Base-by-base conservation (phyloP, 1,139 yeast genomes). In the Pneumocystis sp. region DNA sequence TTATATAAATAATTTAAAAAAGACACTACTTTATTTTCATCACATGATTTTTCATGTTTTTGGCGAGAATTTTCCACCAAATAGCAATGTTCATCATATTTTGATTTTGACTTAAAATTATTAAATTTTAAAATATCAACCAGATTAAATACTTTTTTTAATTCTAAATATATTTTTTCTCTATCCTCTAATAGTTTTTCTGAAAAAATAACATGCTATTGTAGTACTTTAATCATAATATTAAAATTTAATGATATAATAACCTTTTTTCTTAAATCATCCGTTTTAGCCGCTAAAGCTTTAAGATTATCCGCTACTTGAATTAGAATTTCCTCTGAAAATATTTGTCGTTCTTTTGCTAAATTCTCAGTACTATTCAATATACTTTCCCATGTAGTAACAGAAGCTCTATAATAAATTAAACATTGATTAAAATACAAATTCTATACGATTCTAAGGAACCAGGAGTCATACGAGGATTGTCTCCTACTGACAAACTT, bases 331-430 rank as follows among this genome's bases (percentile, higher is more conserved):
- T 88, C 95, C 61, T 78, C 77, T n/a, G 87, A 80, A 63, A 91
- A 80, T 63, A 80, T 76, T 45, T 76, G 74, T 71, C 84, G 85
- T 72, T 89, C 96, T 65, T 81, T 83, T 39, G 96, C 87, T 62
- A 89, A 82, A 39, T 81, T 79, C 74, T 91, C 97, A 0, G 97
- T 89, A 73, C 89, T 95, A 5, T 89, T 82, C 68, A 93, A 79
- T 17, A 93, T 83, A 70, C 89, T 96, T 63, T 85, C 88, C 98
- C 98, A 93, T 3, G 96, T 83, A n/a, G 89, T 96, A 69, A 91
- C 77, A n/a, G 89, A 82, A 0, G 97, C 96, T 69, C 89, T 83
- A 61, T 5, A 56, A 21, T 42, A 2, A 21, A 25, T 37, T 39
- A 59, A 39, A 21, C 31, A 21, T 1, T 21, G 12, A 25, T 31